Percentiles rank a stretch among this genome's conserved stretches.
Conservation (phyloP, 1,139 yeast genomes). For the Saccharomyces hybrid region DNA sequence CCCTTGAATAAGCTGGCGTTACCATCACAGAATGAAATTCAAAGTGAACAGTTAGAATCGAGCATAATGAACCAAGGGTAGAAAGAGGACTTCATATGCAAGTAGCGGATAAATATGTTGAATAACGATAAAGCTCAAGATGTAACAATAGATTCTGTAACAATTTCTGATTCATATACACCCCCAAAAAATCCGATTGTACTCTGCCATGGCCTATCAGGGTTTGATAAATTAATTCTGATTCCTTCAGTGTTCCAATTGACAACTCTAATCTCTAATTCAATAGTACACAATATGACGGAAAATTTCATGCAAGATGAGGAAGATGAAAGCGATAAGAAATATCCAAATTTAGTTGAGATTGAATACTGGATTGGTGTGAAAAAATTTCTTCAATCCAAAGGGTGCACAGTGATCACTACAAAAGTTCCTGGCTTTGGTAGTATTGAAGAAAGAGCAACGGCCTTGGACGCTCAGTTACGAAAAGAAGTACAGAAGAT, state of each 20-base stretch:
- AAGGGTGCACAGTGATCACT: conserved; percentile 63
- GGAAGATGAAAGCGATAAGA: conserved; percentile 11
- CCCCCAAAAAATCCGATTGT: conserved; percentile 57
- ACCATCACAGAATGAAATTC: no score
- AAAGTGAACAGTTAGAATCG: neutral
- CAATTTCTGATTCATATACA: conserved; percentile 16
- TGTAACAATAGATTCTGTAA: neutral
- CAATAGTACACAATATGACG: conserved; percentile 15
- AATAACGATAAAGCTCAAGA: neutral
- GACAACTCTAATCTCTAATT: conserved; percentile 21
- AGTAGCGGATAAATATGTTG: neutral
- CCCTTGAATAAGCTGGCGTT: no score
- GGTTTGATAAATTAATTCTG: conserved; percentile 57
- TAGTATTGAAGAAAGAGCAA: conserved; percentile 61
- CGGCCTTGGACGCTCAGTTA: conserved; percentile 47
- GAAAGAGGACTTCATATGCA: neutral
- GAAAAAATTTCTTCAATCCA: conserved; percentile 46
- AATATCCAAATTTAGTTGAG: conserved; percentile 34
- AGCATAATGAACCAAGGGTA: neutral
- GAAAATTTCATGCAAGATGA: conserved; percentile 21
- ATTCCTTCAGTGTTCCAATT: conserved; percentile 39
- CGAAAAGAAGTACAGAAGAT: conserved; percentile 37
- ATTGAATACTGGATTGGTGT: conserved; percentile 82
- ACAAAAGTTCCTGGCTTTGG: conserved; percentile 84
- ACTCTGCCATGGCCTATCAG: conserved; percentile 77